Conservation (phyloP, 306 rosid species). For the Quercus bicolor region DNA sequence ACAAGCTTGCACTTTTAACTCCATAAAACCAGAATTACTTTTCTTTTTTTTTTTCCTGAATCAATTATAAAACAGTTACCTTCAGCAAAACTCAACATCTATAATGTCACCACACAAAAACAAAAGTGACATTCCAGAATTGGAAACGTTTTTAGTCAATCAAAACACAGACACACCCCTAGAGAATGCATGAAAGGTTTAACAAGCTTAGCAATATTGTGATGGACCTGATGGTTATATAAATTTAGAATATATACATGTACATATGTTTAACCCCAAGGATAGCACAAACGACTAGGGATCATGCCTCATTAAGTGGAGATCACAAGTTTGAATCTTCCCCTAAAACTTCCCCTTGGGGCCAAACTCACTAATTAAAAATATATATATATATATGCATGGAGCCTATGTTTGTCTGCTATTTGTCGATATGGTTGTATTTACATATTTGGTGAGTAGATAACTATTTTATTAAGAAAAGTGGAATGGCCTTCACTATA, state of each 20-base stretch:
- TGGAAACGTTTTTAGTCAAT: not conserved
- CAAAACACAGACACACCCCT: not conserved
- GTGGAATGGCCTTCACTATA: not conserved
- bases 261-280: not conserved
- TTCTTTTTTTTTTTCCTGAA: not conserved
- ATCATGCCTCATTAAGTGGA: too few relatives aligned
- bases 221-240: not conserved
- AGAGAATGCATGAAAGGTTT: not conserved
- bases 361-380: too few relatives aligned
- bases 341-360: too few relatives aligned
- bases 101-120: not conserved
- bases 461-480: not conserved
- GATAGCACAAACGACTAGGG: too few relatives aligned
- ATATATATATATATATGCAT: too few relatives aligned
- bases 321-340: too few relatives aligned
- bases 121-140: not conserved
- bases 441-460: not conserved
- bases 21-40: too few relatives aligned
- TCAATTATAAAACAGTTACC: not conserved
- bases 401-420: not conserved
- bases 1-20: too few relatives aligned
- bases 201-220: not conserved
- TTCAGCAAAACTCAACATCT: not conserved
- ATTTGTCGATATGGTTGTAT: not conserved
- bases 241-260: not conserved